Percentiles rank a stretch among this genome's conserved stretches.
Conservation (phyloP, 257 asterid genomes). For the Plectranthus barbatus region DNA sequence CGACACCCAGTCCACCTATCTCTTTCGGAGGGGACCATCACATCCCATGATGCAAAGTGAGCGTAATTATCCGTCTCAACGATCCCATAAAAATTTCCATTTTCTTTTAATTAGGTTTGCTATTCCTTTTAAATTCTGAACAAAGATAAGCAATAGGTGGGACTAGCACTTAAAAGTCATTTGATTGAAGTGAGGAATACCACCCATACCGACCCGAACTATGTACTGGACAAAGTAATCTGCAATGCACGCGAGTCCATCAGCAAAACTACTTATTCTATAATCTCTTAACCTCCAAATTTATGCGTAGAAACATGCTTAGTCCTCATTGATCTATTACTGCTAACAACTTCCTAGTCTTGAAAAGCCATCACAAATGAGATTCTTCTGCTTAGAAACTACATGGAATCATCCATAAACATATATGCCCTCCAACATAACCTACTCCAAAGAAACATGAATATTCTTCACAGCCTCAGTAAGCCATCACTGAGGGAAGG, state of each 20-base stretch:
- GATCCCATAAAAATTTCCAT: background rate
- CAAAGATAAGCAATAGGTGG: background rate
- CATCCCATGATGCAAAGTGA: background rate
- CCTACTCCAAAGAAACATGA: no score
- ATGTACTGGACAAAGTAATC: background rate
- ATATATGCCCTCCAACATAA: background rate
- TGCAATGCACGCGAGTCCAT: background rate
- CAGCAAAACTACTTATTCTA: background rate
- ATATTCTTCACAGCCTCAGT: no score
- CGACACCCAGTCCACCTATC: background rate
- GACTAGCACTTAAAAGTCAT: no score
- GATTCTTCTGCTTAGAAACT: background rate
- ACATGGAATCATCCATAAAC: background rate
- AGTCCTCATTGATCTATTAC: background rate
- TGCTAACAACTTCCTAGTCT: background rate
- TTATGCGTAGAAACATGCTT: background rate
- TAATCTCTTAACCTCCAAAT: background rate
- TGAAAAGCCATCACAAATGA: background rate
- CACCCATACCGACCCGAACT: background rate
- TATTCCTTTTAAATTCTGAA: background rate
- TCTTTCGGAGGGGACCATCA: background rate
- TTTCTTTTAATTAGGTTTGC: no score
- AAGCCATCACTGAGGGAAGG: background rate
- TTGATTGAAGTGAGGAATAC: no score
- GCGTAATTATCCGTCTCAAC: background rate